Conservation (phyloP, 305 asterid species). For the Stenogyne calaminthoides region DNA sequence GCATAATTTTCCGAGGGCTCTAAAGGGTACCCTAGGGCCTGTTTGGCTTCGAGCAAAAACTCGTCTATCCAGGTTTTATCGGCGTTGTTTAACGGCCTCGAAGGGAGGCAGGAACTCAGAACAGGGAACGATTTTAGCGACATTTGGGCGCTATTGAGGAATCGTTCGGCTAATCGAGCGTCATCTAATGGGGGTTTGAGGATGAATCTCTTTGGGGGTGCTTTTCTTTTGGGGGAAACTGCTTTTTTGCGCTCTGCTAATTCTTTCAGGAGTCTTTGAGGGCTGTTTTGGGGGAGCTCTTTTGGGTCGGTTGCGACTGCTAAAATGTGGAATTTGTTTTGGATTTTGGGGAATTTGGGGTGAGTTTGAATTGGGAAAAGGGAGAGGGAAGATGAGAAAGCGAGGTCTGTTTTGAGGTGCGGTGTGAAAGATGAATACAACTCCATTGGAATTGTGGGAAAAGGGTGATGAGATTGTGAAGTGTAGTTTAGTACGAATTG, state of each 20-base stretch:
- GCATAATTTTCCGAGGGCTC: conserved; percentile 78
- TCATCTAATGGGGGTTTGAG: conserved; percentile 93
- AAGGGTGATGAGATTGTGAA: conserved; percentile 6
- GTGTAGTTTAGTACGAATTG: not conserved
- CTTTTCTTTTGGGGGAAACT: conserved; percentile 68
- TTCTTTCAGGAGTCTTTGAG: conserved; percentile 87
- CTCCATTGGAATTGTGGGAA: conserved; percentile 48
- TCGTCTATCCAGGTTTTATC: conserved; percentile 93
- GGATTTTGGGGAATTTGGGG: conserved; percentile 46
- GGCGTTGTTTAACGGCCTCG: conserved; percentile 71
- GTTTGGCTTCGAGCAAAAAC: conserved; percentile 85
- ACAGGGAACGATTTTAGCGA: conserved; percentile 83
- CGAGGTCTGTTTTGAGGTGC: conserved; percentile 54
- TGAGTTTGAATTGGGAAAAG: conserved; percentile 60
- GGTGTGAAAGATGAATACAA: conserved; percentile 64
- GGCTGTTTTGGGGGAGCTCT: conserved; percentile 91
- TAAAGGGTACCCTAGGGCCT: conserved; percentile 87
- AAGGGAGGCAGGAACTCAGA: conserved; percentile 90
- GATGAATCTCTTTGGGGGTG: conserved; percentile 78
- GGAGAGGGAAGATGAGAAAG: conserved; percentile 71
- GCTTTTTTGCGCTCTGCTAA: conserved; percentile 74
- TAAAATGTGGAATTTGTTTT: conserved; percentile 38
- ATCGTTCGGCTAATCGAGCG: conserved; percentile 67
- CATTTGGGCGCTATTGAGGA: conserved; percentile 90
- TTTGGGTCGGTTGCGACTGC: conserved; percentile 78